These are phyloP conservation scores for Scedosporium aurantiacum DNA, from an alignment of 2,329 filamentous ascomycete genomes.

Conservation along the genomic window DNA sequence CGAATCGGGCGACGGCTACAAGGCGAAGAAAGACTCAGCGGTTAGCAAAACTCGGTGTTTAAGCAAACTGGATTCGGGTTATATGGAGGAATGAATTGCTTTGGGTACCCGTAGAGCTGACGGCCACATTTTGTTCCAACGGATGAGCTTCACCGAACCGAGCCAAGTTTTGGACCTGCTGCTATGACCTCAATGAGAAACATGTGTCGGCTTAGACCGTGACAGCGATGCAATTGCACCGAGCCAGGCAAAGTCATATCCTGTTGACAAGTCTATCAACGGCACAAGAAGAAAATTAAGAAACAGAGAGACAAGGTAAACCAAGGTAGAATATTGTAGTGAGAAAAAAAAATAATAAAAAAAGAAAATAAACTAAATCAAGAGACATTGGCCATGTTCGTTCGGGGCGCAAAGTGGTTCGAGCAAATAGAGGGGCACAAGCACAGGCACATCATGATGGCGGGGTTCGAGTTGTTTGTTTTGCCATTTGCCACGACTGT, in stretches of 20 bases:
- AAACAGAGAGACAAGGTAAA: background rate
- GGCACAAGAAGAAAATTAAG: background rate
- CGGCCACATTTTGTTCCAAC: background rate
- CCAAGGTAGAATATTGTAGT: background rate
- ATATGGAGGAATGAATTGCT: background rate
- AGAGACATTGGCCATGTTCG: no score
- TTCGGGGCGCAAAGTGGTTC: no score
- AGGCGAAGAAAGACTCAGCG: background rate
- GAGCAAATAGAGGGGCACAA: no score
- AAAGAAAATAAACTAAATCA: no score
- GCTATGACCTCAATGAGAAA: background rate
- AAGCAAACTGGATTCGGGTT: background rate
- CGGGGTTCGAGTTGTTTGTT: background rate
- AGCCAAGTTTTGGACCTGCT: background rate
- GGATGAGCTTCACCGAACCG: background rate
- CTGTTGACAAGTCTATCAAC: background rate
- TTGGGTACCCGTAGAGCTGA: background rate
- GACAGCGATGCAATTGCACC: background rate
- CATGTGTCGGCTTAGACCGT: background rate
- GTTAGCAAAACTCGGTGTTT: background rate
- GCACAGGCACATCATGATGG: background rate
- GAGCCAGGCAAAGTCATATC: background rate
- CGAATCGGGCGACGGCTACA: conserved; percentile 64
- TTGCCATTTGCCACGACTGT: background rate
- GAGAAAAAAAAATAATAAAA: no score